phyloP scores from a whole-genome alignment of 805 yeast species.

The Candida succiphila region DNA sequence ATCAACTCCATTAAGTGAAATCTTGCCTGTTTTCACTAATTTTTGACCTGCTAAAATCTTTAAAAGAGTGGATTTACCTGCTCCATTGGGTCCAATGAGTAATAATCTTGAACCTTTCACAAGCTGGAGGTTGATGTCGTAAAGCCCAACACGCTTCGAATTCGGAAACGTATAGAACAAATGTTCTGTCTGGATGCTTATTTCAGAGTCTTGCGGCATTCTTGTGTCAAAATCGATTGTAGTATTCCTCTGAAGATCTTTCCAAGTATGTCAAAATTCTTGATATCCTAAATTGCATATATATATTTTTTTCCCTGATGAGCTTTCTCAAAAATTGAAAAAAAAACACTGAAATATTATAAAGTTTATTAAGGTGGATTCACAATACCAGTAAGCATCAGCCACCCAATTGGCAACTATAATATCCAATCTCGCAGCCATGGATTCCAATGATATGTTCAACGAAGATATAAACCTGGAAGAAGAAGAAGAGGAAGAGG shows the following conservation, averaged over 20 bases:
- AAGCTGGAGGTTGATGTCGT: constrained; percentile 49
- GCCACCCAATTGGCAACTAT: too few species aligned
- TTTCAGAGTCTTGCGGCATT: constrained; percentile 1
- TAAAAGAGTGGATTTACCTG: constrained; percentile 88
- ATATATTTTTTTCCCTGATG: background rate
- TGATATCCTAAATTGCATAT: background rate
- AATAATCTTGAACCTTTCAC: constrained; percentile 69
- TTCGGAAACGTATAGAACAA: constrained; percentile 63
- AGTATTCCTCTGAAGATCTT: too few species aligned
- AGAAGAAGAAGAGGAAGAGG: constrained; percentile 14
- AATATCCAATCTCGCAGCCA: too few species aligned
- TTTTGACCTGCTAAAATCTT: constrained; percentile 87
- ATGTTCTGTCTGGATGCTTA: constrained; percentile 52
- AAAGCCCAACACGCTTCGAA: constrained; percentile 53
- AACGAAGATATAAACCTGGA: constrained; percentile 17
- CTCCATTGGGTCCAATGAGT: constrained; percentile 91
- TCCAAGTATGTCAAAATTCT: too few species aligned
- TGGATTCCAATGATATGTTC: constrained; percentile 17
- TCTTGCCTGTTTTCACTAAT: constrained; percentile 61
- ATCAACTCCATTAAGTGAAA: constrained; percentile 71
- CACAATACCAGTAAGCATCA: too few species aligned
- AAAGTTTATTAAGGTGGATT: too few species aligned
- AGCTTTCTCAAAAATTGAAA: too few species aligned
- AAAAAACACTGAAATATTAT: too few species aligned
- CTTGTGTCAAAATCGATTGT: too few species aligned